Evolutionary conservation across 1,139 yeast species (phyloP), one percentile per base, ranked within the genome.

Genomic region (Zygosaccharomyces sapae): DNA sequence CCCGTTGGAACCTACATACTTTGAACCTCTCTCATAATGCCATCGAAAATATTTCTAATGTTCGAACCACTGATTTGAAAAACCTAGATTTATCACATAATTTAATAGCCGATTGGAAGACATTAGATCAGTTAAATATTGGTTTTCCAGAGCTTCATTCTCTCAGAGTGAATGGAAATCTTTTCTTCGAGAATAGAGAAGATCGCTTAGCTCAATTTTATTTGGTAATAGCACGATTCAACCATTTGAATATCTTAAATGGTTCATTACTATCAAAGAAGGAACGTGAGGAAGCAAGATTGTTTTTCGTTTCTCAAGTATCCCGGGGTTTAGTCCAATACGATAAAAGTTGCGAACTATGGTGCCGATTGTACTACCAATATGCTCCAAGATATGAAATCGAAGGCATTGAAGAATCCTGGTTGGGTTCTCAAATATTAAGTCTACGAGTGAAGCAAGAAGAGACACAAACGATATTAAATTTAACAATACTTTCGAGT

Each of bases 251-350:
- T 1, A 68, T 68, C 20, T 63, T 88, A 13, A 81, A 88, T 56
- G 95, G 95, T 0, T 72, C 79, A 1, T 43, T 43, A 0, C 65
- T 86, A 6, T 59, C 69, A 1, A 48, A 49, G 0, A 72, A 68
- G 1, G 85, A 82, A 47, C 71, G 88, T 25, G 54, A 53, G 2
- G 85, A 83, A 54, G 83, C 86, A 0, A 95, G 87, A 58, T 62
- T 86, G 3, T 86, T 77, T 57, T 81, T 84, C 54, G 70, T 84
- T 30, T 73, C 81, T 1, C 73, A 74, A 53, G 80, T 83, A 0
- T 62, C 59, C n/a, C 58, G 63, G 13, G 70, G 70, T 12, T 37
- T 24, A n/a, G 20, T 25, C 20, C 12, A 37, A 9, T 37, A 37
- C 24, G 31, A 37, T 25, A 37, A 12, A 30, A 13, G 12, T 12